Base-by-base conservation (phyloP, 345 rosid species). In the Camelina sativa region DNA sequence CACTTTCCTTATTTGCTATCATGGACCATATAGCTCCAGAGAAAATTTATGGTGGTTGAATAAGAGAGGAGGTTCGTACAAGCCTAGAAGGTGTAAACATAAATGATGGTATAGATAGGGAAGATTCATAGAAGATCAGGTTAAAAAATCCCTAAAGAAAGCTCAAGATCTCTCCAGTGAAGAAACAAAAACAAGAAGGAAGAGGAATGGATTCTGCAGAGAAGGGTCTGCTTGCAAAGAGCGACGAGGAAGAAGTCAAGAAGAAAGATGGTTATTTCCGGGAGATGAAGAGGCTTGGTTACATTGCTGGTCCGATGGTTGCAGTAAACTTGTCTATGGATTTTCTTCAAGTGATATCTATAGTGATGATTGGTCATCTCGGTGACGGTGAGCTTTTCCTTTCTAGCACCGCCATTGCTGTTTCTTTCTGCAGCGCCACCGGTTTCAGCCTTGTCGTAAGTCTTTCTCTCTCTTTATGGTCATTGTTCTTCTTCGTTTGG, bases 311-410 rank as follows among this genome's bases (percentile, higher is more conserved):
- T 2, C 96, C 96, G 0, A 88, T 92, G 96, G 82, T 92, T 52
- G 90, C 89, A 0, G 94, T 90, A 15, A 78, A 69, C 48, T 72
- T 82, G 1, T 89, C 93, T 0, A 86, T 75, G 79, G 85, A 82
- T 71, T 68, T 82, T 20, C 55, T 87, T 67, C 93, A 92, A 70
- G 76, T 92, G 2, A 67, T 89, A 9, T 84, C 95, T 2, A 60
- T 85, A 16, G 85, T 86, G 87, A 89, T 93, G 96, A 89, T 81
- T 10, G 96, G 98, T 71, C 98, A 91, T 61, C 88, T 89, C 48
- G 92, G 96, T 7, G 82, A 89, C 48, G 91, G 95, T 7, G 82
- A 87, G 78, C 93, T 90, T 17, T 70, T 38, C 40, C 91, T 93
- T 41, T 85, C 98, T 4, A 86, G 92, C 85, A 80, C 95, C 2